These are phyloP conservation scores for Phanerochaete sordida DNA, from an alignment of 768 basidiomycete species.

Conservation along the genomic window DNA sequence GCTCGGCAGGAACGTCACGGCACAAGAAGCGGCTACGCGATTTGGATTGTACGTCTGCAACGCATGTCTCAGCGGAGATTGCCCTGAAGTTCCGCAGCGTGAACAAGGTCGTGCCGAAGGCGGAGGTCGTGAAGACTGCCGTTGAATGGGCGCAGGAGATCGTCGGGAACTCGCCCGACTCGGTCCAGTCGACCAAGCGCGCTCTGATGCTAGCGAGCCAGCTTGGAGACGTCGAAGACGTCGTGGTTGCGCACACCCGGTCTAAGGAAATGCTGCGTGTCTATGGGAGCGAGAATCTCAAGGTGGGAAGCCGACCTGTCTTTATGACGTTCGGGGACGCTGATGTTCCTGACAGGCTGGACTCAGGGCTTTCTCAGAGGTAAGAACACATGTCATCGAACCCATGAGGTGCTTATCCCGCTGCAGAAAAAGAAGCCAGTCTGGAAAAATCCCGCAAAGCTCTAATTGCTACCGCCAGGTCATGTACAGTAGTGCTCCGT, in stretches of 20 bases:
- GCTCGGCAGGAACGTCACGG: slow-evolving; percentile 63
- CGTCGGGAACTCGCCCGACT: slow-evolving; percentile 67
- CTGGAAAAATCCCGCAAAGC: slow-evolving; percentile 58
- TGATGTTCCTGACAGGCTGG: slow-evolving; percentile 49
- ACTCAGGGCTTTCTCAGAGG: slow-evolving; percentile 63
- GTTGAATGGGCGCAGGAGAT: slow-evolving; percentile 59
- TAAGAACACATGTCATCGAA: slow-evolving; percentile 25
- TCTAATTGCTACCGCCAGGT: slow-evolving; percentile 27
- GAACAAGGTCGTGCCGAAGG: slow-evolving; percentile 60
- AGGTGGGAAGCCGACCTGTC: slow-evolving; percentile 36
- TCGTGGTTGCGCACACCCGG: slow-evolving; percentile 42
- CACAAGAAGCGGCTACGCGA: slow-evolving; percentile 61
- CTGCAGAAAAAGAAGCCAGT: slow-evolving; percentile 43
- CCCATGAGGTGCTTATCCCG: background rate
- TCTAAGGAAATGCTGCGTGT: slow-evolving; percentile 48
- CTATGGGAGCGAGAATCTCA: slow-evolving; percentile 66
- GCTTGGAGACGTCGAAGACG: slow-evolving; percentile 47
- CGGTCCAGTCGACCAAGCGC: slow-evolving; percentile 74
- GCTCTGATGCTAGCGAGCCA: slow-evolving; percentile 54
- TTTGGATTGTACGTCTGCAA: slow-evolving; percentile 61
- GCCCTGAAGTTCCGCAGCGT: slow-evolving; percentile 42
- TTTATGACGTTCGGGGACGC: background rate
- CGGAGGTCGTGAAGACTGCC: slow-evolving; percentile 57
- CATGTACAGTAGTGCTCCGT: background rate
- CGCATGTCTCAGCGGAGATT: background rate